Evolutionary conservation across 345 rosid genomes (phyloP), one percentile per base, ranked within the genome.

Genomic region (Durio zibethinus): DNA sequence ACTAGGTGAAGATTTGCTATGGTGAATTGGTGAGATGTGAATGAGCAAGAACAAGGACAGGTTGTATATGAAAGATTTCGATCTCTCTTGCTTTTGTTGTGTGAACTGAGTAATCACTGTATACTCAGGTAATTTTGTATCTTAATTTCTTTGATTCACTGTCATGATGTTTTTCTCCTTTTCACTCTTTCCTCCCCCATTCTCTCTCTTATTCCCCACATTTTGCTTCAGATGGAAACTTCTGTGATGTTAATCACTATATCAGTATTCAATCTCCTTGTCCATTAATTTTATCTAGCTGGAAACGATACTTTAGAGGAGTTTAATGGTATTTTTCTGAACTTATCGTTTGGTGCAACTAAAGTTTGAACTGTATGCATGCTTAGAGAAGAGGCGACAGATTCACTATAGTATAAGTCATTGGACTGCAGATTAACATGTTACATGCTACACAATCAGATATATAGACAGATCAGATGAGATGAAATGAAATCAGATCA

Each of bases 91-190:
- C 61, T 59, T 47, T 73, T 25, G 45, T 31, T 43, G 16, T 29
- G 21, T 18, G 65, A 72, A 23, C 65, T 23, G 21, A 60, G 29
- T 27, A 31, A n/a, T 23, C 0, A 27, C 54, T 16, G 4, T 23
- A 40, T 9, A 38, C 60, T 66, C 45, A 54, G 82, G 75, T 75
- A 72, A 79, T 45, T 10, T 76, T 75, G 38, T 29, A 63, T 40
- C 56, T 50, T n/a, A 20, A 18, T 72, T 45, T 67, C 52, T 5
- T 67, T 67, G 72, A 25, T 33, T 62, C 67, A 33, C 10, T 2
- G 10, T 8, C 10, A 62, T 20, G 1, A 5, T 42, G 38, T 23
- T 1, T 45, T 27, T 31, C 48, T 31, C 54, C 15, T 43, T 35
- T 21, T 71, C 36, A 21, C 74, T 82, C 45, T 65, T 61, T 50